These are phyloP conservation scores for Penicillium odoratum DNA, from an alignment of 495 filamentous ascomycete species.

Conservation along the genomic window DNA sequence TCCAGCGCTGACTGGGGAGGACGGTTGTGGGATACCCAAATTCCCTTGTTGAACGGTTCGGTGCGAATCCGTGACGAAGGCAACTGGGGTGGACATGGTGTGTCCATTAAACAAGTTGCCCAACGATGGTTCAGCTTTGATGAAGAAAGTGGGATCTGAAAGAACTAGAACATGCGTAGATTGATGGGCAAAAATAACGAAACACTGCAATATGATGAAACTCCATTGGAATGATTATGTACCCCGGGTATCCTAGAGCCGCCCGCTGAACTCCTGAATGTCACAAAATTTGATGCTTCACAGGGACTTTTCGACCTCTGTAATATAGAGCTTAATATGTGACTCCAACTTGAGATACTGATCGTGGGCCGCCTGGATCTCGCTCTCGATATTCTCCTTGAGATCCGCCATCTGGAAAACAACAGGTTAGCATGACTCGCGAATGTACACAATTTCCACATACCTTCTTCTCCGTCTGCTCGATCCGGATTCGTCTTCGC, in stretches of 20 bases:
- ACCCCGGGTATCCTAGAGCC: constrained; percentile 47
- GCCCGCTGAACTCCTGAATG: constrained; percentile 41
- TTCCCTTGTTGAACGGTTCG: constrained; percentile 65
- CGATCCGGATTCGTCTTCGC: constrained; percentile 82
- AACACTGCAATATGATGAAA: constrained; percentile 22
- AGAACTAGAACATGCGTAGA: constrained; percentile 1
- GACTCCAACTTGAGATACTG: constrained; percentile 96
- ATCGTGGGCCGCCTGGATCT: constrained; percentile 81
- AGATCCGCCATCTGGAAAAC: constrained; percentile 83
- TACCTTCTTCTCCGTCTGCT: constrained; percentile 99
- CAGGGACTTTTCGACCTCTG: constrained; percentile 94
- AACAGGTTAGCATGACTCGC: constrained; percentile 6
- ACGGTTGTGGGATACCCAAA: constrained; percentile 50
- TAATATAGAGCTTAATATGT: constrained; percentile 96
- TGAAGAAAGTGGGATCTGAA: constrained; percentile 2
- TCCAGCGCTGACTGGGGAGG: constrained; percentile 31
- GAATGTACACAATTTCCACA: constrained; percentile 11
- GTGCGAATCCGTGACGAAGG: constrained; percentile 55
- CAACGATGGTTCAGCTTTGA: constrained; percentile 73
- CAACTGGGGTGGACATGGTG: constrained; percentile 65
- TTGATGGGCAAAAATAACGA: constrained; percentile 12
- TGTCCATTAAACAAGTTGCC: constrained; percentile 62
- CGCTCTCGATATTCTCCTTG: constrained; percentile 94
- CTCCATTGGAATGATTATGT: constrained; percentile 29
- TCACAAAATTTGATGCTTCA: constrained; percentile 39